Percentiles rank a stretch among this genome's conserved stretches.
Conservation (phyloP, 2,329 filamentous ascomycete genomes). For the Xylariomycetidae sp. region DNA sequence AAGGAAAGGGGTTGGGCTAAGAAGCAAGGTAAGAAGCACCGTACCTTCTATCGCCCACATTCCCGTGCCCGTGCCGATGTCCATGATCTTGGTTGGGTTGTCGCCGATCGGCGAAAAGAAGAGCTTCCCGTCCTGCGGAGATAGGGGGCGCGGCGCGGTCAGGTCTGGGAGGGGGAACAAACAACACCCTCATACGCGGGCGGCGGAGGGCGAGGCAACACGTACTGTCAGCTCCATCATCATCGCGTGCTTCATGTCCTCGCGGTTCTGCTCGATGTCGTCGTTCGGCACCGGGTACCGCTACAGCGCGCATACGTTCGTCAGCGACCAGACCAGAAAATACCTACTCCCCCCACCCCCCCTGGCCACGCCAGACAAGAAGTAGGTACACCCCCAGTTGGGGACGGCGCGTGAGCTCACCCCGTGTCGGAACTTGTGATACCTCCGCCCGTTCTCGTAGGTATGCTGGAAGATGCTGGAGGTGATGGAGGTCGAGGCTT, state of each 20-base stretch:
- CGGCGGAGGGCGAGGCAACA: too few relatives aligned
- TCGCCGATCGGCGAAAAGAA: constrained; percentile 14
- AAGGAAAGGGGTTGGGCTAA: too few relatives aligned
- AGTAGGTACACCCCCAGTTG: too few relatives aligned
- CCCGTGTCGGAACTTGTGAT: constrained; percentile 4
- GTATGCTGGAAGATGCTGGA: constrained; percentile 30
- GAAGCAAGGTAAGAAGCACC: too few relatives aligned
- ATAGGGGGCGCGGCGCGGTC: background rate
- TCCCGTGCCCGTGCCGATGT: constrained; percentile 35
- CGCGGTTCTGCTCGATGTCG: constrained; percentile 32
- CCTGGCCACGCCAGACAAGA: too few relatives aligned
- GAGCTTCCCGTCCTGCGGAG: constrained; percentile 6
- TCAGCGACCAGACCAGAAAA: background rate
- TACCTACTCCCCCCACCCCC: too few relatives aligned
- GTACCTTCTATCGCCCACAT: constrained; percentile 48
- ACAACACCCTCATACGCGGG: too few relatives aligned
- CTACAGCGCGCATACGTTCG: background rate
- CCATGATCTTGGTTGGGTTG: constrained; percentile 14
- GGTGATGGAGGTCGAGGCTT: constrained; percentile 12
- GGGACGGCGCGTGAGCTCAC: constrained; percentile 1
- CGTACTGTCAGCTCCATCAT: constrained; percentile 28
- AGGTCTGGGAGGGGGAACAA: background rate
- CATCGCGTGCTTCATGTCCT: constrained; percentile 33
- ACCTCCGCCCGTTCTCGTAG: constrained; percentile 29
- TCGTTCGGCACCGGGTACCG: constrained; percentile 32